These are phyloP conservation scores for Didymella segeticola DNA, from an alignment of 2,329 filamentous ascomycete genomes.

Conservation along the genomic window DNA sequence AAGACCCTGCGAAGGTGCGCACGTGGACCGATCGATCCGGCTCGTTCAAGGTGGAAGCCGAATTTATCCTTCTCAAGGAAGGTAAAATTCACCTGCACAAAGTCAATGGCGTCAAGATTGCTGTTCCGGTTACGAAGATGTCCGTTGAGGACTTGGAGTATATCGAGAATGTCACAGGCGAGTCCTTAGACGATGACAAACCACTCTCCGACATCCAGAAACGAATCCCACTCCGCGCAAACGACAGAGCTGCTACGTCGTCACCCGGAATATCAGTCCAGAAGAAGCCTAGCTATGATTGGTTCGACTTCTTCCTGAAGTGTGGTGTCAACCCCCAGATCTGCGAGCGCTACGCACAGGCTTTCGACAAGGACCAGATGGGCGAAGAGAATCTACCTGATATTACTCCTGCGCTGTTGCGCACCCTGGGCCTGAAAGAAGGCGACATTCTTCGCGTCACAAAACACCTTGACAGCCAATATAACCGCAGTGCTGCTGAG, in stretches of 20 bases:
- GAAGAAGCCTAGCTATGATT: slow-evolving; percentile 83
- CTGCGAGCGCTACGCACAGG: slow-evolving; percentile 91
- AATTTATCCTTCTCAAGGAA: slow-evolving; percentile 92
- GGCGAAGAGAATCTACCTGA: slow-evolving; percentile 91
- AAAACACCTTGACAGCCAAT: slow-evolving; percentile 84
- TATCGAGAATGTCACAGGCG: slow-evolving; percentile 85
- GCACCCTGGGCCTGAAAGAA: slow-evolving; percentile 91
- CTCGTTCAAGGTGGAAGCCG: slow-evolving; percentile 95
- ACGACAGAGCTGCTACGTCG: slow-evolving; percentile 52
- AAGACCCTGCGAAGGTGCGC: slow-evolving; percentile 78
- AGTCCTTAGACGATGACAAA: slow-evolving; percentile 90
- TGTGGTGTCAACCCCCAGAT: slow-evolving; percentile 91
- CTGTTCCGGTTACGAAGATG: slow-evolving; percentile 95
- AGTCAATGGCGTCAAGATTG: slow-evolving; percentile 97
- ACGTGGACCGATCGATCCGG: slow-evolving; percentile 96
- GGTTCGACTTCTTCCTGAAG: slow-evolving; percentile 97
- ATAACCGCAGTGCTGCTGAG: slow-evolving; percentile 63
- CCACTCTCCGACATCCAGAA: slow-evolving; percentile 82
- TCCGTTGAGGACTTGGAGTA: slow-evolving; percentile 93
- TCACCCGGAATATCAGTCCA: slow-evolving; percentile 69
- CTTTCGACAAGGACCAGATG: slow-evolving; percentile 92
- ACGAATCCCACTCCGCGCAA: slow-evolving; percentile 56
- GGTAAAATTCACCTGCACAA: slow-evolving; percentile 98
- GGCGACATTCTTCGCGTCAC: slow-evolving; percentile 97
- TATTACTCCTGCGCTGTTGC: slow-evolving; percentile 80